These are phyloP conservation scores for Leptographium lundbergii DNA, from an alignment of 2,329 filamentous ascomycete genomes.

Conservation along the genomic window DNA sequence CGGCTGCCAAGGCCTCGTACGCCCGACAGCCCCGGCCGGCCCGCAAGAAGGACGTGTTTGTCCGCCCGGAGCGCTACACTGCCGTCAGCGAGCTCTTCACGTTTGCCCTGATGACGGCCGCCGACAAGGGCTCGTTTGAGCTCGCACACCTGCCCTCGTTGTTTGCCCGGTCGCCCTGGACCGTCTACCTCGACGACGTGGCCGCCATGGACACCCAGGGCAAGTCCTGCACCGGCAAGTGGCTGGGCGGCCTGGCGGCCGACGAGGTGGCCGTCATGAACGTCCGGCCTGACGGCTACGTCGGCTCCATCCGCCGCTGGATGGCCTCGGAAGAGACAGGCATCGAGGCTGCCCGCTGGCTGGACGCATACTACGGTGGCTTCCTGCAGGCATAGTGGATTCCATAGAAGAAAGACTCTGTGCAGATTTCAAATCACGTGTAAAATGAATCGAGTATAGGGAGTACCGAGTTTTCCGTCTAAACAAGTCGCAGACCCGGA, in stretches of 20 bases:
- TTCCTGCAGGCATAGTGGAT: slow-evolving; percentile 29
- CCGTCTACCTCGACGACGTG: slow-evolving; percentile 57
- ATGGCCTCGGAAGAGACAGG: slow-evolving; percentile 34
- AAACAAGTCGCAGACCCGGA: no score
- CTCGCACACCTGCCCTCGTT: slow-evolving; percentile 48
- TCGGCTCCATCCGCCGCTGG: slow-evolving; percentile 46
- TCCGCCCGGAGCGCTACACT: slow-evolving; percentile 57
- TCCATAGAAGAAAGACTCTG: not conserved
- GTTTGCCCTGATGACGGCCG: slow-evolving; percentile 52
- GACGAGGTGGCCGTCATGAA: slow-evolving; percentile 51
- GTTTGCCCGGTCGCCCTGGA: slow-evolving; percentile 54
- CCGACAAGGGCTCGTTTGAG: slow-evolving; percentile 49
- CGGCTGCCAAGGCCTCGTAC: slow-evolving; percentile 48
- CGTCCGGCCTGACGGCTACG: slow-evolving; percentile 61
- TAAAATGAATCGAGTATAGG: no score
- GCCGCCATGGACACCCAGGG: slow-evolving; percentile 40
- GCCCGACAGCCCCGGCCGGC: slow-evolving; percentile 39
- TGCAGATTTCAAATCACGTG: no score
- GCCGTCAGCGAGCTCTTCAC: slow-evolving; percentile 56
- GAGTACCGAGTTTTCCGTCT: no score
- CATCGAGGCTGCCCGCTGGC: slow-evolving; percentile 36
- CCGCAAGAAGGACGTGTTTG: slow-evolving; percentile 50
- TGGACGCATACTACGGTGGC: slow-evolving; percentile 39
- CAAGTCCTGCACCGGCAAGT: slow-evolving; percentile 49
- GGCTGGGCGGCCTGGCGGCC: slow-evolving; percentile 45